Conservation (phyloP, 306 rosid genomes). For the Casuarina glauca region DNA sequence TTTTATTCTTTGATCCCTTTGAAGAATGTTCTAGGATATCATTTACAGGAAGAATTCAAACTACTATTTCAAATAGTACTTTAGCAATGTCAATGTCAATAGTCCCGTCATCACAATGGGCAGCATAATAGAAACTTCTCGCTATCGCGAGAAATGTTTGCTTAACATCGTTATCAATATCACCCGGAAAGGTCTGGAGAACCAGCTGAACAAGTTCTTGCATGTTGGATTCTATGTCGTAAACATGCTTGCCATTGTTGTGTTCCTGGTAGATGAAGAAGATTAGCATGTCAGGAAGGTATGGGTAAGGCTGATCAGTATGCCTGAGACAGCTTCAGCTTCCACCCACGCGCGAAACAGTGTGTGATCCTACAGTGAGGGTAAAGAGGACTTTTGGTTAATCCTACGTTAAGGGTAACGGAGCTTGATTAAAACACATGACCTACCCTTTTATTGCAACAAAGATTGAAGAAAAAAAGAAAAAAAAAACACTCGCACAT, state of each 20-base stretch:
- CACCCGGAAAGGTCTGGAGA: conserved; percentile 44
- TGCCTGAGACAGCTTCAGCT: too few species aligned
- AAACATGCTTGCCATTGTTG: conserved; percentile 23
- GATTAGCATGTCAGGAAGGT: background rate
- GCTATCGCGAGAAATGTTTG: conserved; percentile 67
- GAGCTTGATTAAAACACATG: too few species aligned
- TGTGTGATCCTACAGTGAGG: too few species aligned
- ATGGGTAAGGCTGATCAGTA: too few species aligned
- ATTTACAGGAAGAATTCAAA: conserved; percentile 24
- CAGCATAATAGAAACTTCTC: conserved; percentile 66
- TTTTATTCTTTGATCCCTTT: background rate
- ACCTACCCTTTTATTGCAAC: too few species aligned
- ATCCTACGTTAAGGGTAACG: too few species aligned
- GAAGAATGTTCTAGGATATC: background rate
- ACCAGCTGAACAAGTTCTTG: conserved; percentile 59
- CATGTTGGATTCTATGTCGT: conserved; percentile 46
- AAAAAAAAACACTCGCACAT: too few species aligned
- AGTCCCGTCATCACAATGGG: conserved; percentile 61
- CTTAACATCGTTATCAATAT: conserved; percentile 53
- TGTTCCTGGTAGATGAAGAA: conserved; percentile 36
- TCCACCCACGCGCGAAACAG: too few species aligned
- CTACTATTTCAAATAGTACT: conserved; percentile 78
- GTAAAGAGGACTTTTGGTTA: too few species aligned
- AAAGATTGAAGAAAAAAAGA: too few species aligned
- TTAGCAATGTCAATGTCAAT: conserved; percentile 62